phyloP scores from a whole-genome alignment of 2,329 filamentous ascomycete species.

The Claviceps monticola region DNA sequence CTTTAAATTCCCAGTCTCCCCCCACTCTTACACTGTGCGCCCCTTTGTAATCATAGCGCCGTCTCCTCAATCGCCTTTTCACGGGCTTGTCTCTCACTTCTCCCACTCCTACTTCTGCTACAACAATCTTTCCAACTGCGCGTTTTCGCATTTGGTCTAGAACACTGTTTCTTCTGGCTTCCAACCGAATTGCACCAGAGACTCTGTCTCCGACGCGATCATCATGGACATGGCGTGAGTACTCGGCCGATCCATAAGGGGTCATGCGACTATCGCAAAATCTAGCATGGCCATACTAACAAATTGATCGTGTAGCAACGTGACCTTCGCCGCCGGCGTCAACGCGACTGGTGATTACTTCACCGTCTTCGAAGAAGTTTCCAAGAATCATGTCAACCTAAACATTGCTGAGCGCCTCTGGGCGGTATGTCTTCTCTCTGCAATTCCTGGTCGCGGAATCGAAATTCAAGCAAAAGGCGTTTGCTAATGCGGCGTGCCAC shows the following conservation, averaged over 20 bases:
- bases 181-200: not conserved
- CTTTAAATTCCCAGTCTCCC: conserved; percentile 8
- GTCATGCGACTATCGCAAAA: conserved; percentile 1
- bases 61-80: conserved; percentile 1
- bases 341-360: conserved; percentile 39
- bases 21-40: not conserved
- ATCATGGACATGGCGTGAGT: conserved; percentile 22
- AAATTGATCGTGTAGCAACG: conserved; percentile 28
- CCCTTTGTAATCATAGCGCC: not conserved
- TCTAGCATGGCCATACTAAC: not conserved
- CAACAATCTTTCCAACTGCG: not conserved
- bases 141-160: not conserved
- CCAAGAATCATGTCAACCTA: conserved; percentile 69
- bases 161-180: not conserved
- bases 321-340: conserved; percentile 32
- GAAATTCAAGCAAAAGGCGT: not conserved
- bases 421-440: conserved; percentile 44
- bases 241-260: conserved; percentile 4
- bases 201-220: conserved; percentile 4
- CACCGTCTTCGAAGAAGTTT: conserved; percentile 47
- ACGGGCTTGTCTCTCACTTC: not conserved
- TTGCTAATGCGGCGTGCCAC: not conserved
- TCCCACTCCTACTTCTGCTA: not conserved
- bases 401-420: conserved; percentile 80
- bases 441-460: not conserved